Conservation (phyloP, 2,329 filamentous ascomycete genomes). For the Xylaria sp. region DNA sequence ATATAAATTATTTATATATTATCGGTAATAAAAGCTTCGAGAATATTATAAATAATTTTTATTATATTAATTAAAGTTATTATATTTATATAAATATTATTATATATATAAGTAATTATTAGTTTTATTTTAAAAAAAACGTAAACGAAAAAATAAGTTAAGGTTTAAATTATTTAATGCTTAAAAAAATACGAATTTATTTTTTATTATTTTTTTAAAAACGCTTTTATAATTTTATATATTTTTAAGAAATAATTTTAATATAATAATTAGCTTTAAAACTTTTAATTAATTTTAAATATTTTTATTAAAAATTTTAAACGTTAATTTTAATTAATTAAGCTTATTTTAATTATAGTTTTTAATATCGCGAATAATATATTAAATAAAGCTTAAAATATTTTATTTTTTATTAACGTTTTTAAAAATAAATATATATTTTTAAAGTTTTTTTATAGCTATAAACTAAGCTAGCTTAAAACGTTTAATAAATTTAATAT, state of each 20-base stretch:
- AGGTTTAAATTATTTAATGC: neutral
- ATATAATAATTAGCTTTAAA: neutral
- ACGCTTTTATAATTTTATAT: neutral
- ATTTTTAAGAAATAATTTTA: neutral
- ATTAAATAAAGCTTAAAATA: constrained; percentile 9
- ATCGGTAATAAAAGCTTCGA: neutral
- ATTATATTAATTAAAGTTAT: neutral
- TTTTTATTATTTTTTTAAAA: neutral
- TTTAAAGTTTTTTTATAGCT: neutral
- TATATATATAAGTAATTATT: neutral
- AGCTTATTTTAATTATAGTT: neutral
- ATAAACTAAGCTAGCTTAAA: constrained; percentile 5
- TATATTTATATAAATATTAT: neutral
- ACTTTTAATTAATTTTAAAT: neutral
- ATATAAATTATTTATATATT: neutral
- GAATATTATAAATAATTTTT: neutral
- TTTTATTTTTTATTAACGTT: constrained; percentile 9
- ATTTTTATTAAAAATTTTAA: constrained; percentile 7
- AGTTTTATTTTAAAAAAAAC: neutral
- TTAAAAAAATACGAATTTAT: neutral
- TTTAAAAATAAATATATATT: constrained; percentile 10
- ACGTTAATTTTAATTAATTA: neutral
- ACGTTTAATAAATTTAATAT: constrained; percentile 1
- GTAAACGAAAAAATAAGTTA: neutral
- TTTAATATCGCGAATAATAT: neutral